Evolutionary conservation across 1,284 basidiomycete genomes (phyloP), one percentile per base, ranked within the genome.

Genomic region (Malassezia sp.): DNA sequence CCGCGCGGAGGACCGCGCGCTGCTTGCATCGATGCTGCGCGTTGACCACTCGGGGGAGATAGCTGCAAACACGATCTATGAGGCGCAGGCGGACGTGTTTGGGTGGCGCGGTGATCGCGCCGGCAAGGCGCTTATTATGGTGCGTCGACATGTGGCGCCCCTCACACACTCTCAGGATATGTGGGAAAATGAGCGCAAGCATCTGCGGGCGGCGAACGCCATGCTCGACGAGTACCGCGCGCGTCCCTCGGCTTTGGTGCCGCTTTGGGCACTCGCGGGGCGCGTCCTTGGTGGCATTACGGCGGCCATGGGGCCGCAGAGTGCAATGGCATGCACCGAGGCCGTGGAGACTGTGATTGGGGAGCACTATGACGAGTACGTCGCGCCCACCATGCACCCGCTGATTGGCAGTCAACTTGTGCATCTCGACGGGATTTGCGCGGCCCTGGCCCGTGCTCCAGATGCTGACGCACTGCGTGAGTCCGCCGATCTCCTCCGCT

Each of bases 281-380:
- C 87, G 84, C 65, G 81, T 83, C 1, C 73, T 96, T 4, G 90
- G 90, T 5, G 82, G 82, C 2, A 77, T 75, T 0, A 93, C 90
- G 0, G 90, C 87, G 1, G 71, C 91, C 15, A 77, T 95, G 78
- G 85, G 90, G 14, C 84, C 81, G 61, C 82, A 95, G 57, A 87
- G 88, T 6, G 89, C 90, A 1, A 96, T 96, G 90, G 90, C 90
- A 2, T 95, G 89, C 61, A 96, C 90, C 0, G 90, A 96, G 71
- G 90, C 90, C 0, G 89, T 96, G 4, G 90, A 96, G 72, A 95
- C 88, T 0, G 87, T 89, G 38, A 96, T 96, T 45, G 90, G 90
- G 22, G 90, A 96, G 71, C 90, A 96, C 70, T 96, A 96, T 63
- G 87, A 95, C 70, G 88, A 95, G 89, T 91, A 69, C 71, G 85